phyloP scores from a whole-genome alignment of 2,329 filamentous ascomycete species.

The Pseudogymnoascus sp. region DNA sequence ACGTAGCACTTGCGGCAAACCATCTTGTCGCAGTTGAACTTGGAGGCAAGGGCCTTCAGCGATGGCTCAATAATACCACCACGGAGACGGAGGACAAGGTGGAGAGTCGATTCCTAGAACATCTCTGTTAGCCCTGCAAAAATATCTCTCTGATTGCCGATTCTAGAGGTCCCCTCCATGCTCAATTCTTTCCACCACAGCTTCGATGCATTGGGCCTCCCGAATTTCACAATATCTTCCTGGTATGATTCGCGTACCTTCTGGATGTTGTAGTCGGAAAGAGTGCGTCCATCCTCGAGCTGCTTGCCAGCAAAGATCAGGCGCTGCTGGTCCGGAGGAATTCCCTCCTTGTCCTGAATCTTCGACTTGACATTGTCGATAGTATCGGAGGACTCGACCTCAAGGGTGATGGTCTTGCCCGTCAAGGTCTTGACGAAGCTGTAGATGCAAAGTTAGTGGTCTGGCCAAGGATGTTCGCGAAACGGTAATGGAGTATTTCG shows the following conservation, averaged over 20 bases:
- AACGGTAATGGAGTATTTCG: conserved; percentile 14
- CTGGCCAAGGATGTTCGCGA: conserved; percentile 19
- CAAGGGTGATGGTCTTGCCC: conserved; percentile 99
- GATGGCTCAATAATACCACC: conserved; percentile 99
- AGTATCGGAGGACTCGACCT: conserved; percentile 97
- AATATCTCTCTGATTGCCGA: not conserved
- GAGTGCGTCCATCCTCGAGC: conserved; percentile 94
- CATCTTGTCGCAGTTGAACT: conserved; percentile 99
- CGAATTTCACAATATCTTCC: not conserved
- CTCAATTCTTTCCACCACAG: not conserved
- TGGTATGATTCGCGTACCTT: conserved; percentile 54
- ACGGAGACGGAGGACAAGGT: conserved; percentile 96
- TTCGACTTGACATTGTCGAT: conserved; percentile 99
- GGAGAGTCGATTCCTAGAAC: conserved; percentile 85
- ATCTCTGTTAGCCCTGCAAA: not conserved
- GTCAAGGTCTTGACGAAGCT: conserved; percentile 99
- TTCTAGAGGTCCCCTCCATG: not conserved
- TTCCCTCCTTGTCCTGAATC: conserved; percentile 99
- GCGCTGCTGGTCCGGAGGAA: conserved; percentile 95
- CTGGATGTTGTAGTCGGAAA: conserved; percentile 99
- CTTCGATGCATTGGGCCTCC: conserved; percentile 9
- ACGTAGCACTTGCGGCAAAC: conserved; percentile 99
- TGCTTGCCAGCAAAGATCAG: conserved; percentile 99
- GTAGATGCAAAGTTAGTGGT: conserved; percentile 24
- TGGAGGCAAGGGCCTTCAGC: conserved; percentile 94